These are phyloP conservation scores for Salix udensis DNA, from an alignment of 345 rosid genomes.

Conservation along the genomic window DNA sequence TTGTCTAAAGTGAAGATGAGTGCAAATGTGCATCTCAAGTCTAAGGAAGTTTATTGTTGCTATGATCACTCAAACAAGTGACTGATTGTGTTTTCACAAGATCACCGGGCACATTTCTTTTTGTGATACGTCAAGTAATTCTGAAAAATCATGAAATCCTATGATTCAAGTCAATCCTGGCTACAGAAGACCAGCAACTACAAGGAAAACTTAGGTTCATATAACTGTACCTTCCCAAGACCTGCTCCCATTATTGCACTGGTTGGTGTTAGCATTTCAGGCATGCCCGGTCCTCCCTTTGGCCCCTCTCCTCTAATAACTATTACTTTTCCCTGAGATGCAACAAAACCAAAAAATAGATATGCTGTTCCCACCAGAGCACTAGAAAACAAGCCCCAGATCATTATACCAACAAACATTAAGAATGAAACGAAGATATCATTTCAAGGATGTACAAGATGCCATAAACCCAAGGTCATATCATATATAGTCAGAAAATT, in stretches of 20 bases:
- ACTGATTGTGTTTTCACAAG: neutral
- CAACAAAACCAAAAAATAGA: constrained; percentile 12
- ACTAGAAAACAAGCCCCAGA: neutral
- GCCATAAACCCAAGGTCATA: neutral
- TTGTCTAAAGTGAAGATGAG: neutral
- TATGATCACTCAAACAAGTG: neutral
- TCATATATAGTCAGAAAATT: neutral
- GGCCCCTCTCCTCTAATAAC: constrained; percentile 98
- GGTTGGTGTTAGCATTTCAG: constrained; percentile 98
- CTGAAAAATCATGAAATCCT: neutral
- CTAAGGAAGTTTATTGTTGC: neutral
- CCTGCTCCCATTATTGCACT: constrained; percentile 99
- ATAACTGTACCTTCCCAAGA: constrained; percentile 77
- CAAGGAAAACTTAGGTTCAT: constrained; percentile 5
- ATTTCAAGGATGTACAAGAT: neutral
- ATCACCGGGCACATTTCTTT: neutral
- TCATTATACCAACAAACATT: neutral
- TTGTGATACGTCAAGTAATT: neutral
- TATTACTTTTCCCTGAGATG: constrained; percentile 78
- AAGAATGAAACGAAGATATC: neutral
- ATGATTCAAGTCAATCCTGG: neutral
- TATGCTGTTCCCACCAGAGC: neutral
- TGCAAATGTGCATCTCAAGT: neutral
- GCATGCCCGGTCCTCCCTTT: constrained; percentile 99
- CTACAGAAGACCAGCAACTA: neutral